These are phyloP conservation scores for Wickerhamomyces bovis DNA, from an alignment of 805 yeast species.

Conservation along the genomic window DNA sequence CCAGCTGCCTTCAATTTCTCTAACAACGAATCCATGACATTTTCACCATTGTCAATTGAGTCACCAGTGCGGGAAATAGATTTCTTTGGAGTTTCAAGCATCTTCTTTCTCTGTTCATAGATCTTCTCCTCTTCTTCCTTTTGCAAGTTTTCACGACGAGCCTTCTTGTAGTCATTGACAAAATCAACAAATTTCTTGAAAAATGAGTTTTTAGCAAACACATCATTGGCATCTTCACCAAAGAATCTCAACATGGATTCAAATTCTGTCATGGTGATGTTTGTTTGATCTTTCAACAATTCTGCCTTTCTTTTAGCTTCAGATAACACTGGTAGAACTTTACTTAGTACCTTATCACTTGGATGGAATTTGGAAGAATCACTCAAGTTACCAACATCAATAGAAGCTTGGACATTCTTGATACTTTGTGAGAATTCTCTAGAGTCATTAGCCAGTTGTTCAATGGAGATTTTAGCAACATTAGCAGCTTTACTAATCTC, in stretches of 20 bases:
- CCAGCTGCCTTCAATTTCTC: slow-evolving; percentile 78
- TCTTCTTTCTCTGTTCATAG: slow-evolving; percentile 67
- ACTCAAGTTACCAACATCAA: slow-evolving; percentile 80
- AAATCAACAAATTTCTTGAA: slow-evolving; percentile 78
- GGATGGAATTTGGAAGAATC: slow-evolving; percentile 79
- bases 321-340: slow-evolving; percentile 61
- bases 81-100: slow-evolving; percentile 27
- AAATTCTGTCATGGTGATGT: slow-evolving; percentile 58
- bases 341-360: slow-evolving; percentile 59
- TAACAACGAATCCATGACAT: slow-evolving; percentile 76
- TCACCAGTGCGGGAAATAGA: slow-evolving; percentile 18
- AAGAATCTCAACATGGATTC: slow-evolving; percentile 70
- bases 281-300: slow-evolving; percentile 56
- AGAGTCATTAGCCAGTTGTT: slow-evolving; percentile 74
- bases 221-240: slow-evolving; percentile 84
- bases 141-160: slow-evolving; percentile 69
- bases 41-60: slow-evolving; percentile 9
- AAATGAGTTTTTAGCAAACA: slow-evolving; percentile 58
- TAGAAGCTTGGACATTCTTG: slow-evolving; percentile 63
- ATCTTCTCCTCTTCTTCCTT: slow-evolving; percentile 77
- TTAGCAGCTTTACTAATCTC: slow-evolving; percentile 47
- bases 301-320: slow-evolving; percentile 69
- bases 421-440: slow-evolving; percentile 53
- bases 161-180: slow-evolving; percentile 71
- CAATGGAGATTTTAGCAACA: slow-evolving; percentile 73